Percentiles rank a stretch among this genome's conserved stretches.
These are phyloP conservation scores for Plasmodium coatneyi DNA, from an alignment of 169 alveolate species.

Conservation along the genomic window DNA sequence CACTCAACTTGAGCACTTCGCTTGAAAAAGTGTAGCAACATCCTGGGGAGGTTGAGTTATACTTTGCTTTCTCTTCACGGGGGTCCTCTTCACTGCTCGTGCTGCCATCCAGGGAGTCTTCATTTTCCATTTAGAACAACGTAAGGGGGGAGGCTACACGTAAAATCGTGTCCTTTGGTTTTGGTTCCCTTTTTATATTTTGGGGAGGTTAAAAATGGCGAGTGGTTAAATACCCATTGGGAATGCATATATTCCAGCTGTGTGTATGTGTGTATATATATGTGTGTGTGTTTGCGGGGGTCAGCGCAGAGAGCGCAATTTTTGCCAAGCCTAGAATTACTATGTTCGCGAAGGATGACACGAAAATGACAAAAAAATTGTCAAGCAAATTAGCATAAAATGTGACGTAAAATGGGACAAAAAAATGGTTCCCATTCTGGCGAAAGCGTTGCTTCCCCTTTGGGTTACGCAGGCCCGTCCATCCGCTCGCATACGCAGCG, in stretches of 20 bases:
- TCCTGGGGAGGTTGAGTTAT: not conserved
- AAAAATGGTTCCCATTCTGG: not conserved
- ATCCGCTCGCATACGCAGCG: too few species aligned
- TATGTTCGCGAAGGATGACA: not conserved
- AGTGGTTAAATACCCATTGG: not conserved
- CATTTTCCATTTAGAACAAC: conserved; percentile 35
- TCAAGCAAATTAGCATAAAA: too few species aligned
- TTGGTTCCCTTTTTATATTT: not conserved
- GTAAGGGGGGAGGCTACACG: not conserved
- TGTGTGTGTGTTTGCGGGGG: not conserved
- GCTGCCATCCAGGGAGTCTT: conserved; percentile 25
- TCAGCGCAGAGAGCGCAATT: not conserved
- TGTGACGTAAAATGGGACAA: too few species aligned
- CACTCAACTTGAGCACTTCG: conserved; percentile 53
- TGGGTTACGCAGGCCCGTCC: not conserved
- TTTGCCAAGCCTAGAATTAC: not conserved
- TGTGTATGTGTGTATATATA: not conserved
- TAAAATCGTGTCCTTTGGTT: not conserved
- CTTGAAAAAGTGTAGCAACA: conserved; percentile 32
- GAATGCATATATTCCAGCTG: not conserved
- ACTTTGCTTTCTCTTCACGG: not conserved
- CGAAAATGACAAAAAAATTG: too few species aligned
- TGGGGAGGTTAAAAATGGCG: not conserved
- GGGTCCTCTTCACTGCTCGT: conserved; percentile 18
- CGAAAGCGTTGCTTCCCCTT: not conserved